A percentile compares a stretch with the other conserved stretches of the same genome.
Conservation (phyloP, 1,284 basidiomycete genomes). For the Tilletia horrida region DNA sequence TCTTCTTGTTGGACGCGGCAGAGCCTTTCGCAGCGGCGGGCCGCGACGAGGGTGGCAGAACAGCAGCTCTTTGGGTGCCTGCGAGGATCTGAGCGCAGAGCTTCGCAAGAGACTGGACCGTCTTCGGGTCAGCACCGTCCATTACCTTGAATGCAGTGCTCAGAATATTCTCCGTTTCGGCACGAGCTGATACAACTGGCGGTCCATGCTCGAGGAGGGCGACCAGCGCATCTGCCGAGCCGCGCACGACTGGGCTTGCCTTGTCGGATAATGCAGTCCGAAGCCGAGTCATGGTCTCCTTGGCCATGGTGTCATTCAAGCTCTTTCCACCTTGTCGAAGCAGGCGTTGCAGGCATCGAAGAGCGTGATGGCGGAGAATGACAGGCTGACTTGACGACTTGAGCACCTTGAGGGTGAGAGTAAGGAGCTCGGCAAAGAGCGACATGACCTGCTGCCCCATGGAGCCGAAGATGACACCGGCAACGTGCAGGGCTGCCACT, state of each 20-base stretch:
- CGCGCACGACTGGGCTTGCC: conserved; percentile 79
- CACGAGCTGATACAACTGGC: conserved; percentile 56
- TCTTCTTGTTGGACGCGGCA: conserved; percentile 58
- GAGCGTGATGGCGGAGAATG: conserved; percentile 76
- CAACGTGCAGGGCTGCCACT: conserved; percentile 71
- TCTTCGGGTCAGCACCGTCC: conserved; percentile 74
- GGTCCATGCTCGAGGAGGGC: conserved; percentile 46
- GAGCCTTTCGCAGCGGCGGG: conserved; percentile 32
- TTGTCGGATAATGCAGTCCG: conserved; percentile 75
- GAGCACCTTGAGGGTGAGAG: conserved; percentile 33
- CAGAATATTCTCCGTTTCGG: conserved; percentile 74
- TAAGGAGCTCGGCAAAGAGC: conserved; percentile 74
- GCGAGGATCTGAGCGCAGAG: conserved; percentile 80
- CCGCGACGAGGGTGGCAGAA: conserved; percentile 47
- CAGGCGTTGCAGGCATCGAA: conserved; percentile 72
- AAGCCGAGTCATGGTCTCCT: conserved; percentile 82
- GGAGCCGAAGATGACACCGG: conserved; percentile 79
- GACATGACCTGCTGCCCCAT: conserved; percentile 89
- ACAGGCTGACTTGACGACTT: conserved; percentile 56
- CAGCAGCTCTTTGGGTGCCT: conserved; percentile 73
- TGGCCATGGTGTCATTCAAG: conserved; percentile 71
- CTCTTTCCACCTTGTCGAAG: conserved; percentile 75
- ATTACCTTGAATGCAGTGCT: conserved; percentile 70
- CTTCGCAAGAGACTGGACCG: conserved; percentile 72
- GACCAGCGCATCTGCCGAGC: conserved; percentile 64